phyloP scores from a whole-genome alignment of 2,329 filamentous ascomycete species.

The Cercospora canescens region DNA sequence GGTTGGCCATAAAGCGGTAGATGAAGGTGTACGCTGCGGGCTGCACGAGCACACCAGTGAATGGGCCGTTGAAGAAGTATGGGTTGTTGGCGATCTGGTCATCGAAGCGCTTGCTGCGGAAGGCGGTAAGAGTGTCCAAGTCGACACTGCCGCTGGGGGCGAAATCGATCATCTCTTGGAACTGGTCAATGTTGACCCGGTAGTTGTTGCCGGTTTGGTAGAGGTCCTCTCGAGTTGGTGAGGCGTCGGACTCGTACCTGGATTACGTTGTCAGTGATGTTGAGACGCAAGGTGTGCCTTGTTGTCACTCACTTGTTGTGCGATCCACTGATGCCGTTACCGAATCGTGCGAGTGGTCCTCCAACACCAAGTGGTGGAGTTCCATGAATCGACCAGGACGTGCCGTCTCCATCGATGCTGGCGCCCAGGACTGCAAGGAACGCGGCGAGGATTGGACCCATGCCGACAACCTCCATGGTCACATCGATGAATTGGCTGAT shows the following conservation, averaged over 20 bases:
- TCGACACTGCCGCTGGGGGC: conserved; percentile 23
- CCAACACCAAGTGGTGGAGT: conserved; percentile 18
- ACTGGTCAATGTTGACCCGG: conserved; percentile 27
- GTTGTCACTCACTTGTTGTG: conserved; percentile 34
- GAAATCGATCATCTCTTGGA: conserved; percentile 32
- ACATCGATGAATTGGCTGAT: conserved; percentile 32
- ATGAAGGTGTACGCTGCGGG: conserved; percentile 28
- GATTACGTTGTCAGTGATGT: not conserved
- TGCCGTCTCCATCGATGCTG: conserved; percentile 19
- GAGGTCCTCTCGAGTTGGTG: conserved; percentile 36
- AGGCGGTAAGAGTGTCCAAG: conserved; percentile 20
- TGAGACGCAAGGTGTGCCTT: not conserved
- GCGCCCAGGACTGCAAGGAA: conserved; percentile 23
- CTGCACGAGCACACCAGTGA: conserved; percentile 21
- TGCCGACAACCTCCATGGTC: conserved; percentile 35
- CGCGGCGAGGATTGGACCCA: conserved; percentile 34
- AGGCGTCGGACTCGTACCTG: conserved; percentile 38
- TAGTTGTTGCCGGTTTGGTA: conserved; percentile 34
- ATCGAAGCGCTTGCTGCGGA: conserved; percentile 24
- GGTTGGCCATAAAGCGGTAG: conserved; percentile 35
- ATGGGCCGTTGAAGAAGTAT: conserved; percentile 27
- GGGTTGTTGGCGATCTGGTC: conserved; percentile 33
- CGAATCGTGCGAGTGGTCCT: conserved; percentile 7
- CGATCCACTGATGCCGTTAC: conserved; percentile 25
- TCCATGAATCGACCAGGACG: conserved; percentile 24